Evolutionary conservation across 2,329 filamentous ascomycete species (phyloP), one percentile per base, ranked within the genome.

Genomic region (Pseudocercospora fuligena): DNA sequence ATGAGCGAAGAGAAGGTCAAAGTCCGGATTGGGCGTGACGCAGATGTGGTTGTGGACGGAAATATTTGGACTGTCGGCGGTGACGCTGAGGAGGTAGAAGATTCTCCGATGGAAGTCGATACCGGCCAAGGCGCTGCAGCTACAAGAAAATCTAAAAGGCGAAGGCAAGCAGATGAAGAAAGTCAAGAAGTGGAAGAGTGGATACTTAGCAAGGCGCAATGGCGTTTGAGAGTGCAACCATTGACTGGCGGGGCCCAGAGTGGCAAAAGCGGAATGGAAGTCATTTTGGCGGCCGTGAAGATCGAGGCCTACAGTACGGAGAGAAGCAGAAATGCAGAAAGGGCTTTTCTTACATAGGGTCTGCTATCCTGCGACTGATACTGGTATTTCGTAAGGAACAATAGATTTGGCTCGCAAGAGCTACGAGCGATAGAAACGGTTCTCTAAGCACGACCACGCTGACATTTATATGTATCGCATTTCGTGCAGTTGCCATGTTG

Each of bases 1-100:
- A 78, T 92, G 31, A 90, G 88, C 73, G 89, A 92, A 64, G 89
- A 92, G 67, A 83, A 87, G 9, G 88, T 96, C 16, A 87, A 87
- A 66, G 84, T 92, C 12, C 79, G 84, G 1, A 80, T 94, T 25
- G 89, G 88, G 5, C 75, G 82, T 1, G 87, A 90, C 2, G 83
- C 89, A 1, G 83, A 84, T 70, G 82, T 92, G 33, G 76, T 78
- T 3, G 80, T 92, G 0, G 87, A 92, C 69, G 77, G 77, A 0
- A 62, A 61, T 46, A 33, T 25, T 14, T 75, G 71, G 72, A 51
- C 21, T 2, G 40, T 69, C 1, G 58, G 54, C 12, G 56, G 56
- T 9, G 47, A 64, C 4, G 69, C 66, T 4, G 64, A 57, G 4
- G 63, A 60, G 14, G 68, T 66, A 9, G 66, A 65, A n/a, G 66